These are phyloP conservation scores for Moelleriella libera DNA, from an alignment of 2,329 filamentous ascomycete genomes.

Conservation along the genomic window DNA sequence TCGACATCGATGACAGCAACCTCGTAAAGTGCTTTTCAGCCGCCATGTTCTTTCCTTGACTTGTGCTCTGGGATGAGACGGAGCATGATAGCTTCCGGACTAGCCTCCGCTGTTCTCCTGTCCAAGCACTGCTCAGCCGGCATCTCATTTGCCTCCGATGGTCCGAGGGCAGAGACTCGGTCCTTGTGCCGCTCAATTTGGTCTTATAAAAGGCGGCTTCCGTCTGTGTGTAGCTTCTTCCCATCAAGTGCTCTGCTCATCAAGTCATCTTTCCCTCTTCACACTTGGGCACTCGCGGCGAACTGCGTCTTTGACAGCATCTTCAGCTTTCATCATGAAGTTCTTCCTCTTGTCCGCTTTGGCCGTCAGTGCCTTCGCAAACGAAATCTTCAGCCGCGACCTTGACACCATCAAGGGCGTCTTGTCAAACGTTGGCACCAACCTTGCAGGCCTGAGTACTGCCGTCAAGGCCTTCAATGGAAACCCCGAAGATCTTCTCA, in stretches of 20 bases:
- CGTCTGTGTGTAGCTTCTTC: not conserved
- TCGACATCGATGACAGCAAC: not conserved
- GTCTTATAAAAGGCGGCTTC: not conserved
- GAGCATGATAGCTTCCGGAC: not conserved
- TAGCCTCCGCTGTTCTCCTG: not conserved
- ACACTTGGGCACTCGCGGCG: not conserved
- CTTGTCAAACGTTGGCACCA: not conserved
- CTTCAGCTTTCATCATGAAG: not conserved
- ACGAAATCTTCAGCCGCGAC: not conserved
- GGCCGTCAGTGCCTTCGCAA: not conserved
- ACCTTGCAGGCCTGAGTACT: not conserved
- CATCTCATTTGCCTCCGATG: not conserved
- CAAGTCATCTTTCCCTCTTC: not conserved
- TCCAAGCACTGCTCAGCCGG: not conserved
- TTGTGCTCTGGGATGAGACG: not conserved
- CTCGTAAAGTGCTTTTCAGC: not conserved
- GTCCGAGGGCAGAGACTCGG: not conserved
- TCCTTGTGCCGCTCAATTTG: not conserved
- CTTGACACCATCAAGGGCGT: not conserved
- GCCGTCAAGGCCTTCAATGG: not conserved
- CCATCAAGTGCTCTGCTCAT: not conserved
- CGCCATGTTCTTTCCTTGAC: not conserved
- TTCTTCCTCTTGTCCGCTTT: not conserved
- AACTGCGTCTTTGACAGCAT: not conserved
- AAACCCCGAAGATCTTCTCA: not conserved